A percentile compares a stretch with the other conserved stretches of the same genome.
Evolutionary conservation across 495 filamentous ascomycete species (phyloP).

Genomic region (Penicillium mononematosum): DNA sequence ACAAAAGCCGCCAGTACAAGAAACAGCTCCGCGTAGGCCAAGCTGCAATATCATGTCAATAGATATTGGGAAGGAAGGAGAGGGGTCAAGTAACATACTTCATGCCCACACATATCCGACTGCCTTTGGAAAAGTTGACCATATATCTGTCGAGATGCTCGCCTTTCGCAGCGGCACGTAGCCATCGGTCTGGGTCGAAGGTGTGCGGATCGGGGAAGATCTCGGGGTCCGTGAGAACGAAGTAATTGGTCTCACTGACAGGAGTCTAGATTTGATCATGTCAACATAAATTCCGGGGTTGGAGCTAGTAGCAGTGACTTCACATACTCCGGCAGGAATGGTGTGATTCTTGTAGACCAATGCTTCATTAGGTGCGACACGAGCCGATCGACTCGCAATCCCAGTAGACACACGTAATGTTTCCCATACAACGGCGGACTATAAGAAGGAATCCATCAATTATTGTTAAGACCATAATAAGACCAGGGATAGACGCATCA

Average conservation of each 20-base stretch:
- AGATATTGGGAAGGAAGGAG: constrained; percentile 12
- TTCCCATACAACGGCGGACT: constrained; percentile 48
- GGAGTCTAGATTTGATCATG: constrained; percentile 29
- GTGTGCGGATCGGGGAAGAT: constrained; percentile 48
- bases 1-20: constrained; percentile 37
- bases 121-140: constrained; percentile 45
- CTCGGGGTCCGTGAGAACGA: constrained; percentile 45
- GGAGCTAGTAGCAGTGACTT: constrained; percentile 18
- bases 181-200: constrained; percentile 54
- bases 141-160: constrained; percentile 37
- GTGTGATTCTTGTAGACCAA: constrained; percentile 42
- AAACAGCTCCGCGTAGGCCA: constrained; percentile 49
- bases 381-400: constrained; percentile 36
- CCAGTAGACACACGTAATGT: constrained; percentile 46
- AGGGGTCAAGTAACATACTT: constrained; percentile 29
- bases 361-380: constrained; percentile 41
- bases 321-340: constrained; percentile 36
- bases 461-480: constrained; percentile 1
- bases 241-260: constrained; percentile 45
- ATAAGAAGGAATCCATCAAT: neutral
- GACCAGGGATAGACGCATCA: neutral
- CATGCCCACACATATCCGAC: constrained; percentile 41
- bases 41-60: constrained; percentile 22
- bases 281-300: neutral
- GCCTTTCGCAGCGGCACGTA: constrained; percentile 32